These are phyloP conservation scores for Inga leiocalycina DNA, from an alignment of 306 rosid genomes.

Conservation along the genomic window DNA sequence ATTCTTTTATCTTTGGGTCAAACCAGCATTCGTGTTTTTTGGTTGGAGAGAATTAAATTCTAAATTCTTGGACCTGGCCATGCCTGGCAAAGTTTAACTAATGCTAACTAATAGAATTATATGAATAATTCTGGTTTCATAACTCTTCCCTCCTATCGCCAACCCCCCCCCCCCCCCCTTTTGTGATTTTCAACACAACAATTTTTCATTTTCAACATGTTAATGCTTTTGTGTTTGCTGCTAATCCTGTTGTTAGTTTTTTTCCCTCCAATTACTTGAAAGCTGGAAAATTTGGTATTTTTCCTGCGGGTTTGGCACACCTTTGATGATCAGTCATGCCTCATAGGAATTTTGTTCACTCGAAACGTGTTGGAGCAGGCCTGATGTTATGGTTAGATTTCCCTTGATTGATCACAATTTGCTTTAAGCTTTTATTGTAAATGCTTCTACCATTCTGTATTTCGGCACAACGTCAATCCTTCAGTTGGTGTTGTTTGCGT, in stretches of 20 bases:
- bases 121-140: too few relatives aligned
- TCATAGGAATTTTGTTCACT: background rate
- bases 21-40: background rate
- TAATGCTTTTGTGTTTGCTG: background rate
- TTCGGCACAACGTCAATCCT: too few relatives aligned
- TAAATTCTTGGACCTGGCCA: background rate
- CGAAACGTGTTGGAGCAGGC: background rate
- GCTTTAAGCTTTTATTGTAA: background rate
- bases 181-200: too few relatives aligned
- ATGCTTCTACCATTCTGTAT: background rate
- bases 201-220: background rate
- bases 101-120: background rate
- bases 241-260: background rate
- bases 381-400: background rate
- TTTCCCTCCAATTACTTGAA: background rate
- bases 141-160: too few relatives aligned
- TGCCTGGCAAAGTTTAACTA: background rate
- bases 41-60: background rate
- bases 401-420: background rate
- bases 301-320: background rate
- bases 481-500: too few relatives aligned
- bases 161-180: too few relatives aligned
- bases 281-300: background rate
- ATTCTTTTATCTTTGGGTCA: background rate
- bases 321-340: background rate